Evolutionary conservation across 805 yeast genomes (phyloP), one percentile per base, ranked within the genome.

Genomic region (Kodamaea kaohsiungensis): DNA sequence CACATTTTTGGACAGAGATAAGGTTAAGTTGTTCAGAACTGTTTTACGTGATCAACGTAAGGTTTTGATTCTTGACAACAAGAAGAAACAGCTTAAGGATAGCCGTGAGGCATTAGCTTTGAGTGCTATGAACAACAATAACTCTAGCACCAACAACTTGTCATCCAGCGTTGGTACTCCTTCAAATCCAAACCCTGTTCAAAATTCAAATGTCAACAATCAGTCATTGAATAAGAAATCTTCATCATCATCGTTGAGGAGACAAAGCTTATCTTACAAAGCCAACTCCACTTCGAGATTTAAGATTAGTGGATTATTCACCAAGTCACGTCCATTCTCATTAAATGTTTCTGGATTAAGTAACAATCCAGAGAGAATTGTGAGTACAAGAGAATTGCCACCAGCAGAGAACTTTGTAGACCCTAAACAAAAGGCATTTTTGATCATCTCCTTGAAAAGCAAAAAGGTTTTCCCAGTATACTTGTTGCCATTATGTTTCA

Each of bases 361-460:
- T 12, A 55, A 72, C 53, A 64, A 65, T 27, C 61, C 77, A 10
- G 88, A 84, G 33, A 69, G 76, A 59, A 68, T 78, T 35, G 80
- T 80, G 22, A 70, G 68, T n/a, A 78, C 82, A 1, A 63, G 65
- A 45, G 88, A 86, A 45, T 72, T 91, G 46, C 96, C 96, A 0
- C 80, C 75, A 49, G 71, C 83, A 2, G 73, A 70, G 1, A 51
- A 66, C 2, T 62, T 66, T 30, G 63, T 70, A 5, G 84, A 80
- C 19, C 56, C 71, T 1, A 72, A 73, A 53, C 76, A 72, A 49
- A 89, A 84, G 61, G 88, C 93, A 1, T 61, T 64, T 30, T 65
- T 70, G 37, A 72, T 72, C 18, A 73, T 82, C 49, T 77, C 81
- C 57, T 77, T 82, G 67, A 77, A 74, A 56, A 75, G 71, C 56